Base-by-base conservation (phyloP, 352 stramenopile species). In the Phytophthora fragariaefolia region DNA sequence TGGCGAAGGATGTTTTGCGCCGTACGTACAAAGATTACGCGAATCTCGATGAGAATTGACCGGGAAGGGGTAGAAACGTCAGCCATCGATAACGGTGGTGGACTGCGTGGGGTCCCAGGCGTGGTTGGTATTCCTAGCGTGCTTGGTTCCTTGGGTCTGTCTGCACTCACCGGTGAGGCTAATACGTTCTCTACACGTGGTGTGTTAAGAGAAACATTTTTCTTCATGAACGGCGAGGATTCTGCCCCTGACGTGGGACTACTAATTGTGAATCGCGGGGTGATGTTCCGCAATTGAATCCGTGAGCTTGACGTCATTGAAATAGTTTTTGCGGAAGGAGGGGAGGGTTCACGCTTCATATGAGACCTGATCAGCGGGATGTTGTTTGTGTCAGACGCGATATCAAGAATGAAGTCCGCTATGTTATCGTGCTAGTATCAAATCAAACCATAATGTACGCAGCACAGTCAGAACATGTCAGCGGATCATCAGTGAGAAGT, bases 331-430 rank as follows among this genome's bases (percentile, higher is more conserved):
- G 56, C 36, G 15, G 69, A 49, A 0, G 49, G 28, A 4, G 70
- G 68, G 20, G 54, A 62, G 36, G 48, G 36, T 10, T 72, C 77
- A 17, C 23, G 24, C 51, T 80, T 78, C 56, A 84, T 80, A 34
- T 76, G 67, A 1, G 77, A 75, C 7, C 79, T 73, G 17, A 88
- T 82, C 45, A 79, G 73, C 10, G 73, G 75, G 24, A 89, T 87
- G 47, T 89, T 85, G 36, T 77, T 68, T 3, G 68, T 63, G 43
- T 91, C 70, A 3, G 74, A 78, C 10, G 80, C 83, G n/a, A 90
- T 82, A 57, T 90, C 83, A 9, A 92, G 52, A 45, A 92, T 86
- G 43, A 89, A 89, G 24, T 92, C 83, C 7, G 83, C 81, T n/a
- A 90, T 84, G 66, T 87, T 90, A 20, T 92, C 83, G 30, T 90